Conservation (phyloP, 1,284 basidiomycete genomes). For the Microbotryum intermedium region DNA sequence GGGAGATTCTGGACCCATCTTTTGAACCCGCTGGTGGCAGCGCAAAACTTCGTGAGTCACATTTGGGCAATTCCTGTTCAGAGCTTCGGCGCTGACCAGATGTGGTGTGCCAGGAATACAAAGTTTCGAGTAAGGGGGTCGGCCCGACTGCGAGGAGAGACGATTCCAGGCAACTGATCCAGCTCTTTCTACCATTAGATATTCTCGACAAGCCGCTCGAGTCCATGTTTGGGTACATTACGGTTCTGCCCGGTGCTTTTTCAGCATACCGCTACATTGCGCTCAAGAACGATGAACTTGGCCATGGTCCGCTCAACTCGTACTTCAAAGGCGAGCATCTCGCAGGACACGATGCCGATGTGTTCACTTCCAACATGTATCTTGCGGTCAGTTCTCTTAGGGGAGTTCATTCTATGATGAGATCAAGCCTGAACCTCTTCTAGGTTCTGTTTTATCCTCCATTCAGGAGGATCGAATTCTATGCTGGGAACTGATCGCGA, state of each 20-base stretch:
- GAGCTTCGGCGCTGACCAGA: background rate
- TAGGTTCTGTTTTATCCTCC: background rate
- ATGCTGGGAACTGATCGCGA: conserved; percentile 94
- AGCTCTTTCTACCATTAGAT: conserved; percentile 37
- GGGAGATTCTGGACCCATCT: conserved; percentile 64
- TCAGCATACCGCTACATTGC: conserved; percentile 73
- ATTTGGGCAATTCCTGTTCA: too few relatives aligned
- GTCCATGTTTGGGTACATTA: conserved; percentile 76
- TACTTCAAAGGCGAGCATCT: conserved; percentile 95
- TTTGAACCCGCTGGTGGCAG: conserved; percentile 73
- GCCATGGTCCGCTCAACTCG: conserved; percentile 78
- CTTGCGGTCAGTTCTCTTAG: conserved; percentile 53
- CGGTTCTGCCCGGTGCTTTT: conserved; percentile 68
- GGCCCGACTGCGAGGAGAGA: background rate
- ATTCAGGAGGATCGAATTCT: conserved; percentile 65
- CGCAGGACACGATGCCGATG: conserved; percentile 65
- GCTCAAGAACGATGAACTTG: conserved; percentile 75
- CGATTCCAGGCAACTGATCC: background rate
- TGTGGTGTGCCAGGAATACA: conserved; percentile 13
- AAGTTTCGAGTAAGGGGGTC: conserved; percentile 50
- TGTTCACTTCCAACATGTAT: conserved; percentile 56
- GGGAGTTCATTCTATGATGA: background rate
- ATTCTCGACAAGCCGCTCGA: conserved; percentile 94
- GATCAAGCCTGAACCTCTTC: background rate
- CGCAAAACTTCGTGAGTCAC: conserved; percentile 61